These are phyloP conservation scores for Tulasnella sp. DNA, from an alignment of 768 basidiomycete genomes.

Conservation along the genomic window DNA sequence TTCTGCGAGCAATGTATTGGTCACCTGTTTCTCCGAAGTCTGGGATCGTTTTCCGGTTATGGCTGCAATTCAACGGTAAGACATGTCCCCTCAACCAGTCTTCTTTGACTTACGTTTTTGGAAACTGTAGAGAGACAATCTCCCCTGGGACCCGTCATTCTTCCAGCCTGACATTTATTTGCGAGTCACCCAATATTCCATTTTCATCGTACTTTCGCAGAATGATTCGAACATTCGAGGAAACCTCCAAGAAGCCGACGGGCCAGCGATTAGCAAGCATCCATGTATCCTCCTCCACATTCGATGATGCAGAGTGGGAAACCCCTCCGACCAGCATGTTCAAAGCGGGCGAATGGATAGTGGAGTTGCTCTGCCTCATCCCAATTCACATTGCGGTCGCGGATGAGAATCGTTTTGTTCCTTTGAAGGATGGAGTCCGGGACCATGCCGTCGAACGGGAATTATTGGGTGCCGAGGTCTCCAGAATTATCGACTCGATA, in stretches of 20 bases:
- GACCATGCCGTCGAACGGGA: constrained; percentile 50
- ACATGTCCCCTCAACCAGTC: too few relatives aligned
- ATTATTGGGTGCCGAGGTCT: constrained; percentile 56
- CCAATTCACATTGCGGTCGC: constrained; percentile 62
- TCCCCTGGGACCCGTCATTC: not conserved
- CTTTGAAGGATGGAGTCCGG: constrained; percentile 54
- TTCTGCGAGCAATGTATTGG: not conserved
- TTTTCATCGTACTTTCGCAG: constrained; percentile 42
- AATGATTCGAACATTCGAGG: constrained; percentile 48
- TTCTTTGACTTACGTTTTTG: not conserved
- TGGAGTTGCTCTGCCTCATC: constrained; percentile 56
- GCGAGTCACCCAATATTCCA: not conserved
- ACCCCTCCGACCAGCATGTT: constrained; percentile 34
- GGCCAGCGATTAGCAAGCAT: constrained; percentile 31
- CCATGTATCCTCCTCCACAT: constrained; percentile 22
- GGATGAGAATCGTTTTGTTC: constrained; percentile 56
- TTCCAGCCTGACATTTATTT: not conserved
- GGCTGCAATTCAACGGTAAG: constrained; percentile 16
- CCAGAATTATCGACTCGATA: constrained; percentile 51
- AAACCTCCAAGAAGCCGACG: constrained; percentile 50
- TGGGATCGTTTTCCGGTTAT: constrained; percentile 25
- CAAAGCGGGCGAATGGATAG: constrained; percentile 57
- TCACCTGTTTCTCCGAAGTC: constrained; percentile 21
- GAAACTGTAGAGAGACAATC: not conserved
- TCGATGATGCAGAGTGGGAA: constrained; percentile 29